Percentiles rank a stretch among this genome's conserved stretches.
phyloP scores from a whole-genome alignment of 176 grass and related monocot species.

The Triticum timopheevii region DNA sequence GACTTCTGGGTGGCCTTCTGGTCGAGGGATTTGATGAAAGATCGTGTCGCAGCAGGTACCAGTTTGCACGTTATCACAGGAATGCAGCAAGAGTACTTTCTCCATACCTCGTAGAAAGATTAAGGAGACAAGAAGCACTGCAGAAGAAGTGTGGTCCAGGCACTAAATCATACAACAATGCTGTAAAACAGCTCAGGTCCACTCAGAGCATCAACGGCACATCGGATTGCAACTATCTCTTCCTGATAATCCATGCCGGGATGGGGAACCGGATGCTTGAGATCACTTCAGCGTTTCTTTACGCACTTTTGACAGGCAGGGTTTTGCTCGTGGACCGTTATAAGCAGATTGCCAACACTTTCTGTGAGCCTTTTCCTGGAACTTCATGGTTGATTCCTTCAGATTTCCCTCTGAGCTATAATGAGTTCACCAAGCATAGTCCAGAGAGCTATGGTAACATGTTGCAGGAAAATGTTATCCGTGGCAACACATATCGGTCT shows the following conservation, averaged over 20 bases:
- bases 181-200: slow-evolving; percentile 46
- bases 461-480: slow-evolving; percentile 44
- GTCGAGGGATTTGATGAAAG: slow-evolving; percentile 64
- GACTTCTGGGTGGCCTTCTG: slow-evolving; percentile 66
- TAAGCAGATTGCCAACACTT: slow-evolving; percentile 56
- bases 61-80: slow-evolving; percentile 58
- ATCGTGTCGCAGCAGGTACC: slow-evolving; percentile 75
- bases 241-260: slow-evolving; percentile 52
- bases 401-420: slow-evolving; percentile 60
- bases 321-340: slow-evolving; percentile 71
- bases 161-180: slow-evolving; percentile 53
- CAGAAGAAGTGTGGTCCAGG: slow-evolving; percentile 76
- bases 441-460: slow-evolving; percentile 68
- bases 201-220: slow-evolving; percentile 33
- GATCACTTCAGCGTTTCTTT: slow-evolving; percentile 66
- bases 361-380: slow-evolving; percentile 81
- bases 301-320: slow-evolving; percentile 58
- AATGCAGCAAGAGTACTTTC: slow-evolving; percentile 43
- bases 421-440: slow-evolving; percentile 29
- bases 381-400: slow-evolving; percentile 69
- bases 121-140: slow-evolving; percentile 71
- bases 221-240: slow-evolving; percentile 63
- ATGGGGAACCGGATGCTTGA: slow-evolving; percentile 75
- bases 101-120: slow-evolving; percentile 58
- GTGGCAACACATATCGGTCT: slow-evolving; percentile 37